Percentiles rank a stretch among this genome's conserved stretches.
Evolutionary conservation across 202 grass and related monocot species (phyloP).

Genomic region (Dendrocalamus latiflorus): DNA sequence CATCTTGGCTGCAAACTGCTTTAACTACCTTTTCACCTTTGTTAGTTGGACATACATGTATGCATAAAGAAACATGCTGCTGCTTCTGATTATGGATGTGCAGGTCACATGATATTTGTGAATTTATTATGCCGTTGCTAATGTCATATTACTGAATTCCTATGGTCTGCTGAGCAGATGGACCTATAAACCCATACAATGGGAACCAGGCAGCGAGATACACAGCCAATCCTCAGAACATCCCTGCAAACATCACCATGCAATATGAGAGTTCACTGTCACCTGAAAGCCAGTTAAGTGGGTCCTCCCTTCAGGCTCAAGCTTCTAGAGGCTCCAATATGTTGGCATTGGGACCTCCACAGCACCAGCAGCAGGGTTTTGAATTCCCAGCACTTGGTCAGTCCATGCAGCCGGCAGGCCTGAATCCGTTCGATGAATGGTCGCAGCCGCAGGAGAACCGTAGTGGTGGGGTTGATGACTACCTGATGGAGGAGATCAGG

Average conservation of each 20-base stretch:
- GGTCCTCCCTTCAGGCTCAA: slow-evolving; percentile 36
- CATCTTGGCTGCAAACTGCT: background rate
- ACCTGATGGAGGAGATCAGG: slow-evolving; percentile 86
- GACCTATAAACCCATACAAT: slow-evolving; percentile 40
- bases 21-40: background rate
- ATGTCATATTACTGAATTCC: slow-evolving; percentile 13
- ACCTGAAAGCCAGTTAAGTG: slow-evolving; percentile 45
- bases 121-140: slow-evolving; percentile 3
- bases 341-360: slow-evolving; percentile 51
- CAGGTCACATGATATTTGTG: background rate
- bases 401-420: slow-evolving; percentile 32
- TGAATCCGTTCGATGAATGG: slow-evolving; percentile 49
- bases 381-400: slow-evolving; percentile 47
- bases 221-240: slow-evolving; percentile 38
- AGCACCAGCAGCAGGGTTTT: slow-evolving; percentile 38
- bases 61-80: slow-evolving; percentile 12
- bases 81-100: slow-evolving; percentile 9
- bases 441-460: slow-evolving; percentile 35
- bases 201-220: slow-evolving; percentile 49
- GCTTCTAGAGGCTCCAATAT: slow-evolving; percentile 42
- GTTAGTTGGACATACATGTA: background rate
- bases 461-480: slow-evolving; percentile 55
- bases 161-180: slow-evolving; percentile 42
- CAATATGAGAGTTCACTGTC: slow-evolving; percentile 47
- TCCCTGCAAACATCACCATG: slow-evolving; percentile 33